Percentiles rank a stretch among this genome's conserved stretches.
Conservation (phyloP, 2,329 filamentous ascomycete species). For the Rosellinia necatrix region DNA sequence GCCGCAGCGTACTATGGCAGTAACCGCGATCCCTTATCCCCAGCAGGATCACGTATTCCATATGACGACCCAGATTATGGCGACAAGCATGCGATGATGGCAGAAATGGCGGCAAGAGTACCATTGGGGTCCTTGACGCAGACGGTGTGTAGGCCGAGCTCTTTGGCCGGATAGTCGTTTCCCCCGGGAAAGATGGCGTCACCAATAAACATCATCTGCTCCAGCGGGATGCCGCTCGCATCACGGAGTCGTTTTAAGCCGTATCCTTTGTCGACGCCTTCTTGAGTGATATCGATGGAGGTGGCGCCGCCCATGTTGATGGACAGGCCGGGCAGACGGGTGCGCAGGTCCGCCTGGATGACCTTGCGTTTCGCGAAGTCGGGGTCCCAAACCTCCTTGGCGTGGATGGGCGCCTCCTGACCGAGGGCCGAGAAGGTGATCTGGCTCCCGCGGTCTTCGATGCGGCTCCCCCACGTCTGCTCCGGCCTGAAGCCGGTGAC, state of each 20-base stretch:
- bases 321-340: conserved; percentile 43
- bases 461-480: conserved; percentile 46
- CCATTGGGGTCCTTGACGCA: conserved; percentile 30
- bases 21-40: no score
- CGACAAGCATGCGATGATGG: conserved; percentile 31
- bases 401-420: conserved; percentile 44
- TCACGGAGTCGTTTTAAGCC: conserved; percentile 37
- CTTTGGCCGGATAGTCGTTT: conserved; percentile 45
- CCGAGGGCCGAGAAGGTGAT: conserved; percentile 49
- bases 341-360: conserved; percentile 44
- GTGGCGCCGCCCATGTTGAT: conserved; percentile 49
- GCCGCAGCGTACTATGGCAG: no score
- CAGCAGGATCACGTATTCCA: no score
- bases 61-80: no score
- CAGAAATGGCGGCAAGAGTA: conserved; percentile 31
- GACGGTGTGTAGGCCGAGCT: conserved; percentile 37
- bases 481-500: conserved; percentile 39
- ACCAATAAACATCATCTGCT: conserved; percentile 48
- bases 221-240: conserved; percentile 41
- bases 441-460: conserved; percentile 49
- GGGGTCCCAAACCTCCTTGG: conserved; percentile 46
- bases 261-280: conserved; percentile 47
- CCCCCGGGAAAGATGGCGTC: conserved; percentile 40
- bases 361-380: conserved; percentile 46
- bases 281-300: conserved; percentile 46